A percentile compares a stretch with the other conserved stretches of the same genome.
Conservation (phyloP, 2,329 filamentous ascomycete genomes). For the Phaeoacremonium minimum region DNA sequence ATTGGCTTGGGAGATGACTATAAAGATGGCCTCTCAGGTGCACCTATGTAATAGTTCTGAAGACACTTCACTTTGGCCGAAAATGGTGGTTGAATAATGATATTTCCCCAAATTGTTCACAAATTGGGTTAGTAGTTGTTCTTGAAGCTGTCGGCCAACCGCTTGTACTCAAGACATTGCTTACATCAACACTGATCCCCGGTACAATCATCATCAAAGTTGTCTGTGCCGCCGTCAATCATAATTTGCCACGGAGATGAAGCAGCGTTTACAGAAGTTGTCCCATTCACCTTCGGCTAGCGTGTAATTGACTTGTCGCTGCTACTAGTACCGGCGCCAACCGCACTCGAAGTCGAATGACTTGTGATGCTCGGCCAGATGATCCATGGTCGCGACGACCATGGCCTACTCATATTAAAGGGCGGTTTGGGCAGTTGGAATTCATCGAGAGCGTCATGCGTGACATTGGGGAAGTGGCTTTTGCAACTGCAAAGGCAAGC, state of each 20-base stretch:
- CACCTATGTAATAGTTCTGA: too few species aligned
- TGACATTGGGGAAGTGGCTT: too few species aligned
- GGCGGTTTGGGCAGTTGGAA: too few species aligned
- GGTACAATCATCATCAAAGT: neutral
- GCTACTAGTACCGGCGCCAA: neutral
- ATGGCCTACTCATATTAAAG: too few species aligned
- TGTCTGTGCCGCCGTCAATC: neutral
- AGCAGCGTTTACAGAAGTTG: neutral
- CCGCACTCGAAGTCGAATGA: neutral
- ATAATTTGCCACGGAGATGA: neutral
- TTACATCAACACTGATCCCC: neutral
- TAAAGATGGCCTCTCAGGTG: too few species aligned
- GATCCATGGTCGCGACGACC: neutral
- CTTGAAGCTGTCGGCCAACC: neutral
- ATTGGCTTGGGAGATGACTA: too few species aligned
- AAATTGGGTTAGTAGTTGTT: too few species aligned
- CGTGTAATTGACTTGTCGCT: neutral
- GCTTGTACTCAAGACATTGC: neutral
- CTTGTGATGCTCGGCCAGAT: neutral
- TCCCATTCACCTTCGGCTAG: neutral
- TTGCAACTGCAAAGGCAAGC: too few species aligned
- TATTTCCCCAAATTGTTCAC: too few species aligned
- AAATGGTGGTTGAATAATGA: too few species aligned
- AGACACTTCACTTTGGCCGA: too few species aligned
- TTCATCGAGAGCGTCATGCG: too few species aligned